Evolutionary conservation across 2,329 filamentous ascomycete species (phyloP), one percentile per base, ranked within the genome.

Genomic region (Hypoxylon sp.): DNA sequence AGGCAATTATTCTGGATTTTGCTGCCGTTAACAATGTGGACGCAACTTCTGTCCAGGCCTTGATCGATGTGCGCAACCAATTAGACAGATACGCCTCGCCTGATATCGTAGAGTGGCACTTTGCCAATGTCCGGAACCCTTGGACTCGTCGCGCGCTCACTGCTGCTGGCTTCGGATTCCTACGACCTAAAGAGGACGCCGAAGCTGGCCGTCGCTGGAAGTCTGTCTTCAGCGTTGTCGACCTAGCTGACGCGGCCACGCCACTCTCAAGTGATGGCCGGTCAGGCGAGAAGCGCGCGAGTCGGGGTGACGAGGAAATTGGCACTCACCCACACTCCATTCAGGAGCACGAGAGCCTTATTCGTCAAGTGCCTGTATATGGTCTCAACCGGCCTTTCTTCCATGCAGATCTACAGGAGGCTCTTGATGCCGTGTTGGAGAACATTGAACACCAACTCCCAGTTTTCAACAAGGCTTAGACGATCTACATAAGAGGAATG

Each of bases 101-200:
- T 0, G 79, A 83, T 41, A 74, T 73, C 2, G 82, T 84, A 3
- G 80, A 84, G 72, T 84, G 82, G 83, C 83, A 85, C 73, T 82
- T 89, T 75, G 85, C 85, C 30, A 79, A 83, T 61, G 80, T 88
- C 21, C 80, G 81, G 65, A 87, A 85, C 69, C 81, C 84, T 38
- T 89, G 86, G 86, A 84, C 86, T 1, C 83, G 86, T 64, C 82
- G 85, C n/a, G 85, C 86, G 0, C 79, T 89, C 2, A 82, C 82
- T 0, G 83, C 83, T 5, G 85, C 84, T 2, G 86, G 86, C 0
- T 88, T 88, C 67, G 86, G 86, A 0, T 79, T 76, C 52, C 77
- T 73, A 21, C 67, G 30, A 5, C 52, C 72, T 0, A 49, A 59
- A 9, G 60, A 57, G 23, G 55, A 60, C 9, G 55, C 59, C 41